These are phyloP conservation scores for Daedaleopsis nitida DNA, from an alignment of 768 basidiomycete genomes.

Conservation along the genomic window DNA sequence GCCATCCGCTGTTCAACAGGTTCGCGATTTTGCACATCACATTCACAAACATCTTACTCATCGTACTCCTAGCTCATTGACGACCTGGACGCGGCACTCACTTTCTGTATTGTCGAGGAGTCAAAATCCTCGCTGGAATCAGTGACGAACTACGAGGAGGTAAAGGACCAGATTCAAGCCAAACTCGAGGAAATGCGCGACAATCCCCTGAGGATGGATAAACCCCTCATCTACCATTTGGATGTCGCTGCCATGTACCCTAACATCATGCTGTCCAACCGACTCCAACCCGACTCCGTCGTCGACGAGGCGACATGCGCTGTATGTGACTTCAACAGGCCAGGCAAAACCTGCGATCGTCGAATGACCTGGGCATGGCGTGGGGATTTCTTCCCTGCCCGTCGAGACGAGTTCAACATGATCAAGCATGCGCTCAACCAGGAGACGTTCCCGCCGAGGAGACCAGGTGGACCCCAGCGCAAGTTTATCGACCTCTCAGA, in stretches of 20 bases:
- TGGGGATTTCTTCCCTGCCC: conserved; percentile 97
- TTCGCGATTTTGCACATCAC: conserved; percentile 30
- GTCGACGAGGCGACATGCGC: conserved; percentile 96
- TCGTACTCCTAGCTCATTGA: conserved; percentile 70
- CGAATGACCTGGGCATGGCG: conserved; percentile 98
- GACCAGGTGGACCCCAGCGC: conserved; percentile 69
- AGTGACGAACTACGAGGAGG: conserved; percentile 94
- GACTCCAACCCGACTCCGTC: conserved; percentile 97
- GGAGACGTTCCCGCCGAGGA: conserved; percentile 85
- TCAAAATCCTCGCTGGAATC: conserved; percentile 74
- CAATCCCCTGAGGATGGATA: conserved; percentile 84
- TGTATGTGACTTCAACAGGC: conserved; percentile 97
- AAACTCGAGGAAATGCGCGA: conserved; percentile 91
- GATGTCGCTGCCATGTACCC: conserved; percentile 99
- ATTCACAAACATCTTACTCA: conserved; percentile 5
- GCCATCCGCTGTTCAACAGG: conserved; percentile 83
- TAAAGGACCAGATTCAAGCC: conserved; percentile 75
- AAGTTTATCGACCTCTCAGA: conserved; percentile 82
- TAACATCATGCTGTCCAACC: conserved; percentile 99
- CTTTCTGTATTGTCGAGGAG: conserved; percentile 88
- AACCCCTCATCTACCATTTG: conserved; percentile 95
- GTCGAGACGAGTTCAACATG: conserved; percentile 98
- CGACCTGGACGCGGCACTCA: conserved; percentile 89
- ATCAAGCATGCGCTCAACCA: conserved; percentile 96
- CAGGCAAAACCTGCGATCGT: conserved; percentile 93